These are phyloP conservation scores for Thermochaetoides dissita DNA, from an alignment of 2,329 filamentous ascomycete genomes.

Conservation along the genomic window DNA sequence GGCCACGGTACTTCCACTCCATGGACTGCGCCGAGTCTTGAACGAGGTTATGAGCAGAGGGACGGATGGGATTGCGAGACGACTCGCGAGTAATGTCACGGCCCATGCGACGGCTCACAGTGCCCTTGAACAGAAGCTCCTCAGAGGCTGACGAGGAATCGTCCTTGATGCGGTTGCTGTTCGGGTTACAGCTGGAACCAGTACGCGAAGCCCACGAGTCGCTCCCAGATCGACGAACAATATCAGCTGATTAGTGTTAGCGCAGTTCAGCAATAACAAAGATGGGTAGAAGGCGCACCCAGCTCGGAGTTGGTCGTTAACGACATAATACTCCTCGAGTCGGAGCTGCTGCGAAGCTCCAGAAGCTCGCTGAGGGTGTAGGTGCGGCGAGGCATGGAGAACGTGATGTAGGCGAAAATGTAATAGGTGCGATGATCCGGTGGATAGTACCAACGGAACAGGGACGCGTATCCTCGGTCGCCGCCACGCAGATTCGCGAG, in stretches of 20 bases:
- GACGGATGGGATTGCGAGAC: conserved; percentile 7
- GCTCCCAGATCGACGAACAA: conserved; percentile 15
- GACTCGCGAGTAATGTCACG: conserved; percentile 6
- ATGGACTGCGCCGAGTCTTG: conserved; percentile 11
- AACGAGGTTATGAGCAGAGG: conserved; percentile 1
- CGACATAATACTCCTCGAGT: conserved; percentile 1
- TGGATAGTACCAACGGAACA: conserved; percentile 26
- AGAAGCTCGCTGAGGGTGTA: conserved; percentile 35
- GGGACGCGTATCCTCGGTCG: conserved; percentile 21
- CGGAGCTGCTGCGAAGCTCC: conserved; percentile 19
- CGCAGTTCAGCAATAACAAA: background rate
- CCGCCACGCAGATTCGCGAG: conserved; percentile 13
- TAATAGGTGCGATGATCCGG: conserved; percentile 24
- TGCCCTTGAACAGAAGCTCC: conserved; percentile 25
- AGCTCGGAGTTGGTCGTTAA: conserved; percentile 23
- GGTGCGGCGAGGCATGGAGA: conserved; percentile 28
- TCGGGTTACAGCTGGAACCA: conserved; percentile 1
- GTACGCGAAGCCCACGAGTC: conserved; percentile 5
- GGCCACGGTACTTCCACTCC: conserved; percentile 31
- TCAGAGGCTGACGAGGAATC: conserved; percentile 23
- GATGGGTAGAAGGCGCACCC: conserved; percentile 20
- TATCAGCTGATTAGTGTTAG: conserved; percentile 13
- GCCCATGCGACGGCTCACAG: conserved; percentile 15
- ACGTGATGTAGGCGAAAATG: conserved; percentile 26
- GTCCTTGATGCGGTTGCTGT: conserved; percentile 16